Base-by-base conservation (phyloP, 176 grass and related monocot genomes). In the Raddia guianensis region DNA sequence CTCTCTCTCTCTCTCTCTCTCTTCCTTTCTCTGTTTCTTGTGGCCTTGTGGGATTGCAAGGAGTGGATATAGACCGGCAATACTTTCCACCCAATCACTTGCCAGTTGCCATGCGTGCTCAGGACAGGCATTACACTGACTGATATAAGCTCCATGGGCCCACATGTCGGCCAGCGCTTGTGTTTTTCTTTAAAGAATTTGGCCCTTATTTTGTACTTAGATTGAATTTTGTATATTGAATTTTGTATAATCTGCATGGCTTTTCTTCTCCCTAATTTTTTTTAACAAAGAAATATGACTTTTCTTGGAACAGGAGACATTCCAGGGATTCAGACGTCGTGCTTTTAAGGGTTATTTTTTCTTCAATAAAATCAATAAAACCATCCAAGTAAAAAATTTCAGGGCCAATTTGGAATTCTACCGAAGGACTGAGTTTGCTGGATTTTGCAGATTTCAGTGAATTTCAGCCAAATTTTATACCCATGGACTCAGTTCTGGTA, bases 1-100 rank as follows among this genome's bases (percentile, higher is more conserved):
- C 1, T 40, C 64, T n/a, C n/a, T n/a, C n/a, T n/a, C 63, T 40
- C 33, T 69, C 49, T 40, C 1, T 67, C 43, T 59, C 52, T 43
- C 8, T 77, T 8, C 49, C 0, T 40, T 1, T 40, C 3, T 40
- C 37, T 40, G 37, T 40, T 2, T 40, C 3, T 40, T 63, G 40
- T 64, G 33, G 45, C 66, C 66, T 57, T 54, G 70, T 8, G 78
- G 33, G 56, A 73, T 11, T 73, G 67, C 6, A 19, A 55, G 76
- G 15, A 20, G 34, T 33, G 83, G 57, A 70, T 52, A 63, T 14
- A 73, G 75, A 72, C 66, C 6, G 16, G 11, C 27, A 1, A 27
- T 27, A 27, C 27, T 27, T 69, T 46, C n/a, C n/a, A 5, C n/a
- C 18, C 12, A 18, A 49, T 0, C 40, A 1, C 16, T 19, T 57